These are phyloP conservation scores for Metschnikowia picachoensis DNA, from an alignment of 805 yeast genomes.

Conservation along the genomic window DNA sequence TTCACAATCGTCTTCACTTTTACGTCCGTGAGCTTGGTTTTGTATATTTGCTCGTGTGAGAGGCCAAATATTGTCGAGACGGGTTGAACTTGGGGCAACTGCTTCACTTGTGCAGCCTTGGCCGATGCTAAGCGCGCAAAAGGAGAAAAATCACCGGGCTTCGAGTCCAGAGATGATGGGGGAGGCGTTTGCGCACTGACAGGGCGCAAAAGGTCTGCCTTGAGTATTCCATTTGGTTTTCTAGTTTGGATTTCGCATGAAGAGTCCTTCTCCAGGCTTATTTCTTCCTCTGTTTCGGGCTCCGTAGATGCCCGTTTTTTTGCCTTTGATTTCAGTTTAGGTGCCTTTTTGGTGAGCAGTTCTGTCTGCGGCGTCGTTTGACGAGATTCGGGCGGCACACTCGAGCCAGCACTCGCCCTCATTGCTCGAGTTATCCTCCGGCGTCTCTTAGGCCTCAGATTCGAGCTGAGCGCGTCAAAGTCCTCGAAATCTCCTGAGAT, in stretches of 20 bases:
- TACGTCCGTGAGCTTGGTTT: constrained; percentile 31
- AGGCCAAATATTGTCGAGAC: constrained; percentile 37
- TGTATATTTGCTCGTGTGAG: constrained; percentile 32
- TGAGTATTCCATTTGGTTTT: too few species aligned
- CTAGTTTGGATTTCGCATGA: too few species aligned
- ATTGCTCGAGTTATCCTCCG: constrained; percentile 1
- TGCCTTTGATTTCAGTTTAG: too few species aligned
- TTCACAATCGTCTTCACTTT: constrained; percentile 34
- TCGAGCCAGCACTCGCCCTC: neutral
- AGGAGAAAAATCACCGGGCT: too few species aligned
- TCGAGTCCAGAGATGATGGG: too few species aligned
- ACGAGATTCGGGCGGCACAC: neutral
- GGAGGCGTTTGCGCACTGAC: too few species aligned
- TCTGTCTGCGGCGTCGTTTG: too few species aligned
- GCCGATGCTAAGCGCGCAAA: constrained; percentile 9
- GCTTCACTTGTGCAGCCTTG: constrained; percentile 9
- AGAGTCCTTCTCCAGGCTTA: too few species aligned
- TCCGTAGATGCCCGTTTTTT: too few species aligned
- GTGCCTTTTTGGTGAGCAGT: too few species aligned
- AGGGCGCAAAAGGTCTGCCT: too few species aligned
- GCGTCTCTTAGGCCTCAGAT: constrained; percentile 1
- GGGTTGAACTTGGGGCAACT: constrained; percentile 30
- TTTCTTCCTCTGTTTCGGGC: too few species aligned
- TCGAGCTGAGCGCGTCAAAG: neutral
- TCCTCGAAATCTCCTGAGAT: neutral